Conservation (phyloP, 768 basidiomycete genomes). For the Leccinum disarticulatum region DNA sequence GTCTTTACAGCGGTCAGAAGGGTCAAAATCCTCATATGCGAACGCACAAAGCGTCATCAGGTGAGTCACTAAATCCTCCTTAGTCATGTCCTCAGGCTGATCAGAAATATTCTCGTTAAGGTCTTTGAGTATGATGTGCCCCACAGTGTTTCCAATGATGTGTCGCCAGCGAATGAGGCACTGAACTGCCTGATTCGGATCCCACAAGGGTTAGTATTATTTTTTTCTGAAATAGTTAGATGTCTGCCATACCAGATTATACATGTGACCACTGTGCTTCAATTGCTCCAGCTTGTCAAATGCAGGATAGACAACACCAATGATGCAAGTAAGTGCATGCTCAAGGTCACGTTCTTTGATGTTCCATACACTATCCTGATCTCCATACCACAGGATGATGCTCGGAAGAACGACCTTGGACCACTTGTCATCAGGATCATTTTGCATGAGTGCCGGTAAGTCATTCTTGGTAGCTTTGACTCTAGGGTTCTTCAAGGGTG, state of each 20-base stretch:
- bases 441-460: background rate
- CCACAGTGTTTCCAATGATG: background rate
- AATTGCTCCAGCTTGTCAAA: background rate
- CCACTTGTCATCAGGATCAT: background rate
- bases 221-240: background rate
- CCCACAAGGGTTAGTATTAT: background rate
- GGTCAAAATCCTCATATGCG: background rate
- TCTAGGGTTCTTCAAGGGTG: background rate
- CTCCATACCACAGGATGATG: background rate
- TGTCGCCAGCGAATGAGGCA: background rate
- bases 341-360: background rate
- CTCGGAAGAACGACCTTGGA: background rate
- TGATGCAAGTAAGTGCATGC: background rate
- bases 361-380: background rate
- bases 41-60: background rate
- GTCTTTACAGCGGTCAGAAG: background rate
- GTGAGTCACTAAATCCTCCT: background rate
- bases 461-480: background rate
- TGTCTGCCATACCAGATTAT: background rate
- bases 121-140: background rate
- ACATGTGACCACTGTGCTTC: background rate
- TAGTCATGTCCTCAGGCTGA: background rate
- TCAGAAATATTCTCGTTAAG: background rate
- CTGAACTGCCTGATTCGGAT: background rate
- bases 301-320: background rate